Conservation (phyloP, 306 rosid species). For the Lagenaria siceraria region DNA sequence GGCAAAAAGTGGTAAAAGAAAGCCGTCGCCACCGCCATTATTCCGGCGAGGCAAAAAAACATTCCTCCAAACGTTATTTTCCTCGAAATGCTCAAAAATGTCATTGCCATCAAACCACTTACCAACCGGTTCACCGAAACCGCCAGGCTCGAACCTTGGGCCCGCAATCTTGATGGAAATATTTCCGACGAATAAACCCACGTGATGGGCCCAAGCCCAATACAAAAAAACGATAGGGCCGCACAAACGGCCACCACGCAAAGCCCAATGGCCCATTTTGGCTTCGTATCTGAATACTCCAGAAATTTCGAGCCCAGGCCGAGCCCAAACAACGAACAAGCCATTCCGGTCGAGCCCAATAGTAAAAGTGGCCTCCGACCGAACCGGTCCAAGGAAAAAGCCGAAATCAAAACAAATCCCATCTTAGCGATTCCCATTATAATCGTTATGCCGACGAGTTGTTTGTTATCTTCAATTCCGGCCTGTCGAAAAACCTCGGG, state of each 20-base stretch:
- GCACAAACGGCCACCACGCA: conserved; percentile 43
- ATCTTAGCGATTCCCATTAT: conserved; percentile 63
- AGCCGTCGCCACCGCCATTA: conserved; percentile 37
- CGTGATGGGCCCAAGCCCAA: conserved; percentile 82
- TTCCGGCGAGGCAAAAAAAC: conserved; percentile 42
- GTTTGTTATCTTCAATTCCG: conserved; percentile 34
- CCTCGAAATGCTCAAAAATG: conserved; percentile 13
- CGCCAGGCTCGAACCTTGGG: conserved; percentile 70
- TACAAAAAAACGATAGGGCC: conserved; percentile 51
- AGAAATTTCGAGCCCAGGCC: conserved; percentile 54
- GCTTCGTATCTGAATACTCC: conserved; percentile 12
- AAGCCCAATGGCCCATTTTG: conserved; percentile 44
- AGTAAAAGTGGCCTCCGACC: conserved; percentile 59
- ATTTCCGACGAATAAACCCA: conserved; percentile 77
- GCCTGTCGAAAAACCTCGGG: conserved; percentile 57
- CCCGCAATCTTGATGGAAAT: conserved; percentile 45
- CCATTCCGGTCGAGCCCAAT: conserved; percentile 57
- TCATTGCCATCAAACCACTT: not conserved
- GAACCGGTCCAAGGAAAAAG: conserved; percentile 43
- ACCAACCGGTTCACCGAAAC: conserved; percentile 6
- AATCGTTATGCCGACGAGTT: conserved; percentile 50
- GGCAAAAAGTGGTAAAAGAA: conserved; percentile 35
- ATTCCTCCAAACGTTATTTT: conserved; percentile 47
- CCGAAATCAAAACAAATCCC: conserved; percentile 38
- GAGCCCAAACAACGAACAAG: conserved; percentile 33